These are phyloP conservation scores for Lithohypha guttulata DNA, from an alignment of 2,329 filamentous ascomycete species.

Conservation along the genomic window DNA sequence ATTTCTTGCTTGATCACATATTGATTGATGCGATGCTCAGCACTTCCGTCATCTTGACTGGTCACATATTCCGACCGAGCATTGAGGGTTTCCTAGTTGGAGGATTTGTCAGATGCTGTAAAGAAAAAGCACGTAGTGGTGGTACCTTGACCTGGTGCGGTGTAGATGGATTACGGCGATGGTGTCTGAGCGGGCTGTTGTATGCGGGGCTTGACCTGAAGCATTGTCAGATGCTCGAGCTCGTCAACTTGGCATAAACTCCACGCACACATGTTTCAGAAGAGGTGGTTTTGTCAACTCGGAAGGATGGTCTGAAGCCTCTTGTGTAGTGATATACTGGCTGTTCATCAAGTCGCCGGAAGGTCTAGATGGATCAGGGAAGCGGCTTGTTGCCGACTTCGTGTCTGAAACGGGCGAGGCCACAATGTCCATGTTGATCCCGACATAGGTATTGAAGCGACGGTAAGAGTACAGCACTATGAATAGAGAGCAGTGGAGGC, in stretches of 20 bases:
- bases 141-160: slow-evolving; percentile 52
- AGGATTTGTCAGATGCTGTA: slow-evolving; percentile 7
- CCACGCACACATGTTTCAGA: slow-evolving; percentile 40
- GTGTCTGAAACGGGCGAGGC: slow-evolving; percentile 17
- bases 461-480: not conserved
- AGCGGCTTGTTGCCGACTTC: slow-evolving; percentile 6
- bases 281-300: slow-evolving; percentile 13
- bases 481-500: not conserved
- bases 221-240: slow-evolving; percentile 5
- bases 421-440: slow-evolving; percentile 20
- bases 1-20: slow-evolving; percentile 93
- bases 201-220: slow-evolving; percentile 47
- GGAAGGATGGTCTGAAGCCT: slow-evolving; percentile 6
- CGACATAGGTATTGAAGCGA: slow-evolving; percentile 16
- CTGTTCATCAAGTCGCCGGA: not conserved
- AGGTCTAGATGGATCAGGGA: slow-evolving; percentile 6
- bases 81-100: slow-evolving; percentile 71
- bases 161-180: slow-evolving; percentile 49
- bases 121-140: not conserved
- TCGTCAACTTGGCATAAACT: not conserved
- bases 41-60: slow-evolving; percentile 68
- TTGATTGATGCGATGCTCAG: slow-evolving; percentile 84
- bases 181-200: slow-evolving; percentile 55
- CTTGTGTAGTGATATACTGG: slow-evolving; percentile 6
- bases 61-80: slow-evolving; percentile 77